These are phyloP conservation scores for Nicotiana benthamiana DNA, from an alignment of 257 asterid species.

Conservation along the genomic window DNA sequence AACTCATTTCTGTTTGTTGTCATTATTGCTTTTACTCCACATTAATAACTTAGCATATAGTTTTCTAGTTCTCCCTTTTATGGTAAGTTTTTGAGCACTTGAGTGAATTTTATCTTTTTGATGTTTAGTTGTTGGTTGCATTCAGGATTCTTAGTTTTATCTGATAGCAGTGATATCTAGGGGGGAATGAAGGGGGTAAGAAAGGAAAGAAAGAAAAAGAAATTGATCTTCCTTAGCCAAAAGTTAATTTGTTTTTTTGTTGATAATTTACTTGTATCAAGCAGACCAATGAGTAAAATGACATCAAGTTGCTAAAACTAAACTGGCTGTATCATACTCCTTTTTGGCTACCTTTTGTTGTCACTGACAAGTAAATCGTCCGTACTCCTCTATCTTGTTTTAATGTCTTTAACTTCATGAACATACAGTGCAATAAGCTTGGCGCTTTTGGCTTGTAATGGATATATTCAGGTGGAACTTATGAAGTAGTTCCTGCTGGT, in stretches of 20 bases:
- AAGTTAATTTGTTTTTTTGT: background rate
- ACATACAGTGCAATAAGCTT: background rate
- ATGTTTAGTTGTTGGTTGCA: background rate
- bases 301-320: background rate
- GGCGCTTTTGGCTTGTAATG: background rate
- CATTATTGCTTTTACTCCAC: background rate
- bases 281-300: background rate
- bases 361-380: background rate
- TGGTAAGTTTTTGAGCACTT: background rate
- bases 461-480: background rate
- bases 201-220: background rate
- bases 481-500: background rate
- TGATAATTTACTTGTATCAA: background rate
- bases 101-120: background rate
- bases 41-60: background rate
- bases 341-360: background rate
- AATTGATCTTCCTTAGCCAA: background rate
- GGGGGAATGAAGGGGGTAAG: background rate
- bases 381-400: background rate
- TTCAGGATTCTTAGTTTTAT: background rate
- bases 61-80: background rate
- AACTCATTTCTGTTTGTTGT: background rate
- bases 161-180: background rate
- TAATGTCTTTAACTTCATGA: background rate
- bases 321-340: background rate